Conservation (phyloP, 352 stramenopile genomes). For the Globisporangium emineosum region DNA sequence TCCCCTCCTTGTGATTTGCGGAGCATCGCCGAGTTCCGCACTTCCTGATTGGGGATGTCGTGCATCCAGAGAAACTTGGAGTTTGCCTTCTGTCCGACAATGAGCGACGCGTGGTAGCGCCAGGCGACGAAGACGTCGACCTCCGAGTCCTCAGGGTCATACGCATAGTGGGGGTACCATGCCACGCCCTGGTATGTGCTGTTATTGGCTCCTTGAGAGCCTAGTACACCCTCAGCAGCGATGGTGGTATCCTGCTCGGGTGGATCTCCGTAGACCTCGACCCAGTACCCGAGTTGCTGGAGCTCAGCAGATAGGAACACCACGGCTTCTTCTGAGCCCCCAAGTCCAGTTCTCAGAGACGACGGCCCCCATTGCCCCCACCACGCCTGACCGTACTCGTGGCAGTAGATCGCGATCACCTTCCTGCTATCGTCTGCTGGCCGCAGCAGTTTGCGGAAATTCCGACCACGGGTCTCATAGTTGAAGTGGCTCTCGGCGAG, state of each 20-base stretch:
- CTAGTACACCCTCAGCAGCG: too few relatives aligned
- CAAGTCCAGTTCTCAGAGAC: conserved; percentile 64
- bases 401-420: conserved; percentile 86
- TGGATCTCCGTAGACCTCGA: conserved; percentile 86
- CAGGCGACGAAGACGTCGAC: conserved; percentile 91
- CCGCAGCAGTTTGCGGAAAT: conserved; percentile 30
- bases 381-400: conserved; percentile 91
- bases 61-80: conserved; percentile 82
- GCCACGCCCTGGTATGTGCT: conserved; percentile 36
- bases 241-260: conserved; percentile 37
- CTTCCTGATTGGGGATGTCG: conserved; percentile 48
- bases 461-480: conserved; percentile 25
- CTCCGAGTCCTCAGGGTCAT: conserved; percentile 46
- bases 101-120: conserved; percentile 85
- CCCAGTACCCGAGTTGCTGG: conserved; percentile 71
- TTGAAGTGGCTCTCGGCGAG: conserved; percentile 29
- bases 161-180: conserved; percentile 76
- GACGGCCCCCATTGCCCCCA: conserved; percentile 87
- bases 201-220: too few relatives aligned
- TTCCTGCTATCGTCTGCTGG: conserved; percentile 7
- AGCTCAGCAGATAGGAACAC: conserved; percentile 85
- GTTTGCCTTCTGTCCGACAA: conserved; percentile 33
- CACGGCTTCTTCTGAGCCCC: conserved; percentile 90
- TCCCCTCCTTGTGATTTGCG: not conserved
- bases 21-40: conserved; percentile 37